These are phyloP conservation scores for Exserohilum rostratum DNA, from an alignment of 2,329 filamentous ascomycete genomes.

Conservation along the genomic window DNA sequence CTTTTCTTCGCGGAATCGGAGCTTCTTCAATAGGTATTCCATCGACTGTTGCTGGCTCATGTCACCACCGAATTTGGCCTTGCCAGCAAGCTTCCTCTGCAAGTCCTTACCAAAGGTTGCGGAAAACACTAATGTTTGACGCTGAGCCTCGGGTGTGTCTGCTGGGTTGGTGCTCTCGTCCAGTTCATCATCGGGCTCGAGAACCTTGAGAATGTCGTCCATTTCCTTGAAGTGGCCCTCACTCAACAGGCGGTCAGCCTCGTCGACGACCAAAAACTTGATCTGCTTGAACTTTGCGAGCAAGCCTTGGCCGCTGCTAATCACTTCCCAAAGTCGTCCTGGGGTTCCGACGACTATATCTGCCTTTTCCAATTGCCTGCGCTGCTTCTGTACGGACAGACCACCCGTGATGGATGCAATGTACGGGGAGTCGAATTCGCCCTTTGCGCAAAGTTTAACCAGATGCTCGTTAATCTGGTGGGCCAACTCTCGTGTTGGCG, in stretches of 20 bases:
- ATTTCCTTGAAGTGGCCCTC: constrained; percentile 96
- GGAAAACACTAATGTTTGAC: constrained; percentile 95
- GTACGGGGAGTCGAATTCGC: constrained; percentile 64
- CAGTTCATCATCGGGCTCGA: constrained; percentile 69
- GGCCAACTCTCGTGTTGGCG: constrained; percentile 90
- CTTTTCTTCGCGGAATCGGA: constrained; percentile 82
- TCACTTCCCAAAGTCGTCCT: constrained; percentile 91
- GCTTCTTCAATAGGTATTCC: constrained; percentile 88
- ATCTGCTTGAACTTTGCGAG: constrained; percentile 74
- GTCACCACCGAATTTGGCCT: constrained; percentile 61
- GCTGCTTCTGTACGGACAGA: constrained; percentile 92
- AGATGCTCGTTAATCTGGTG: constrained; percentile 90
- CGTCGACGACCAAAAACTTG: constrained; percentile 86
- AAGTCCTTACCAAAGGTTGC: constrained; percentile 92
- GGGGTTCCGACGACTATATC: constrained; percentile 95
- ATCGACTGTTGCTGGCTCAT: constrained; percentile 80
- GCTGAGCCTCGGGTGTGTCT: constrained; percentile 45
- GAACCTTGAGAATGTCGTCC: constrained; percentile 80
- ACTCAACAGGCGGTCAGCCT: constrained; percentile 89
- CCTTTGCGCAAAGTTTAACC: constrained; percentile 70
- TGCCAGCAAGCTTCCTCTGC: constrained; percentile 84
- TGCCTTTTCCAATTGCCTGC: constrained; percentile 79
- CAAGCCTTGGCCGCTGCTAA: constrained; percentile 74
- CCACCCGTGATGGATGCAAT: constrained; percentile 92
- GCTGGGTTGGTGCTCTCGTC: constrained; percentile 48